Evolutionary conservation across 257 asterid genomes (phyloP), one percentile per base, ranked within the genome.

Genomic region (Avicennia marina): DNA sequence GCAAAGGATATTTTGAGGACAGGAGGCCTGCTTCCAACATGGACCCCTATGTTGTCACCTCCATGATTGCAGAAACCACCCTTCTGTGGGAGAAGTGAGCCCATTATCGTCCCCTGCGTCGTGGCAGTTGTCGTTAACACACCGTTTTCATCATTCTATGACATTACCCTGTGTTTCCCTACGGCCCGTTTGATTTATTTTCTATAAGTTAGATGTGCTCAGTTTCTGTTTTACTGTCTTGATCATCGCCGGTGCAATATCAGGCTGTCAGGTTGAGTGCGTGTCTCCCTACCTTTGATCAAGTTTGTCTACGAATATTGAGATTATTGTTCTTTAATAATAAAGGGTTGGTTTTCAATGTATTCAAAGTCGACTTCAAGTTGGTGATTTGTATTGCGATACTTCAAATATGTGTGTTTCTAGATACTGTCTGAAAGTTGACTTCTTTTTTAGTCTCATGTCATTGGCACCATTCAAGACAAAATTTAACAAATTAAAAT

Each of bases 1-100:
- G 64, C 27, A 58, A 58, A 49, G 64, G 64, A 4, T 58, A 58
- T 55, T 58, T 58, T 19, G 64, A 58, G 42, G 64, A 58, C 43
- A 44, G 64, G 19, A 58, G 64, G 55, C 64, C 64, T 0, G 64
- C 64, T 44, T 58, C 64, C 16, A 58, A 58, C 52, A 58, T 58
- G 64, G 64, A 58, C 18, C 64, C 64, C 6, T 58, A 58, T 15
- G 55, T 58, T 10, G 64, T 58, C 21, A 58, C 64, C 19, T 58
- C 64, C n/a, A 58, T 58, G 64, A 58, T 58, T 6, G 54, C 64
- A 0, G 64, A 58, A 48, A 58, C 64, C 18, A 58, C 64, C 21
- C 26, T 58, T 25, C 31, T 58, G n/a, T 34, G 44, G 64, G 19
- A 29, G 10, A 29, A 7, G 10, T 36, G 41, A 36, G n/a, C n/a